Evolutionary conservation across 2,329 filamentous ascomycete species (phyloP).

Genomic region (Penicillium sp.): DNA sequence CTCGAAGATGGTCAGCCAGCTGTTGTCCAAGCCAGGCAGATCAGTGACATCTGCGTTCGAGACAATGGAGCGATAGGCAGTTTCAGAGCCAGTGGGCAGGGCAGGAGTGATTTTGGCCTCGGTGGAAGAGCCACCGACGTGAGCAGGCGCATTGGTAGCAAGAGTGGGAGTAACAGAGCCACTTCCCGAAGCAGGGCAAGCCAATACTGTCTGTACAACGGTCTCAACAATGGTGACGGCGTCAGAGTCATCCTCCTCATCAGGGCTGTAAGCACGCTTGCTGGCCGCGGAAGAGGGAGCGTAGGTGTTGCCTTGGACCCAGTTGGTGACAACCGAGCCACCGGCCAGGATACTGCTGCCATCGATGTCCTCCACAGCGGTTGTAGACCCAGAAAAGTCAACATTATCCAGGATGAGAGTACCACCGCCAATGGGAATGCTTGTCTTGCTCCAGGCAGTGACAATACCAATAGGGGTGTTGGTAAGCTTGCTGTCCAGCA

Average conservation of each 20-base stretch:
- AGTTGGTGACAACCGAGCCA: constrained; percentile 67
- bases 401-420: constrained; percentile 86
- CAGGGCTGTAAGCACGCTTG: constrained; percentile 25
- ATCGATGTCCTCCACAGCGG: constrained; percentile 61
- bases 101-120: background rate
- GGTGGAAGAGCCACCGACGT: background rate
- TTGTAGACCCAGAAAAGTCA: constrained; percentile 69
- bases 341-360: constrained; percentile 66
- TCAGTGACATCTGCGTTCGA: background rate
- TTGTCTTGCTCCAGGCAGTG: constrained; percentile 66
- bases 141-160: constrained; percentile 3
- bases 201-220: constrained; percentile 27
- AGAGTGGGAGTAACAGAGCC: constrained; percentile 1
- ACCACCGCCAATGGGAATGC: constrained; percentile 68
- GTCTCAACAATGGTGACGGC: constrained; percentile 25
- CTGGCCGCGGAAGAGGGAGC: constrained; percentile 28
- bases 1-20: constrained; percentile 10
- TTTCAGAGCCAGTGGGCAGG: constrained; percentile 4
- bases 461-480: constrained; percentile 74
- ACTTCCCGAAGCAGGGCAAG: constrained; percentile 17
- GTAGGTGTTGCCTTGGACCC: constrained; percentile 78
- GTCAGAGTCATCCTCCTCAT: constrained; percentile 19
- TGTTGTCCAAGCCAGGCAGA: constrained; percentile 12
- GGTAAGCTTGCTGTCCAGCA: constrained; percentile 76
- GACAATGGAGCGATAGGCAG: background rate